These are phyloP conservation scores for Lactifluus hygrophoroides DNA, from an alignment of 768 basidiomycete species.

Conservation along the genomic window DNA sequence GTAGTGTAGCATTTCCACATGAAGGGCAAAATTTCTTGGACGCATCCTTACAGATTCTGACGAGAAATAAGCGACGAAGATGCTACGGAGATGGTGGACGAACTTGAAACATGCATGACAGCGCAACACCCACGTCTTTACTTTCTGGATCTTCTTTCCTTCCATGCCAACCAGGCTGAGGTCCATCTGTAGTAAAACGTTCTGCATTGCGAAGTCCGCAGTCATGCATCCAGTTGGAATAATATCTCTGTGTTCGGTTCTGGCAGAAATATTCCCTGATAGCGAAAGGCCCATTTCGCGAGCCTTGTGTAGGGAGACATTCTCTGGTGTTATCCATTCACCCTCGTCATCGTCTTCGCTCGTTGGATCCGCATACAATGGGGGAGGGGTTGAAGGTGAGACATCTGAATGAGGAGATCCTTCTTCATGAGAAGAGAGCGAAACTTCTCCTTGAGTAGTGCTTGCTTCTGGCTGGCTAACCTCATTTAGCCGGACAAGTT, in stretches of 20 bases:
- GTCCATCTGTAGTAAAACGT: conserved; percentile 91
- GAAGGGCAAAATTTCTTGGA: conserved; percentile 96
- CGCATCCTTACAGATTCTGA: conserved; percentile 89
- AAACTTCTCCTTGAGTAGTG: not conserved
- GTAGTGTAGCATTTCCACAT: conserved; percentile 86
- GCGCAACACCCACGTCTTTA: conserved; percentile 92
- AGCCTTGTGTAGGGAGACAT: conserved; percentile 80
- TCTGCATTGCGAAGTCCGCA: conserved; percentile 98
- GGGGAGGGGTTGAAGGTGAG: conserved; percentile 20
- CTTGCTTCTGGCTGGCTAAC: not conserved
- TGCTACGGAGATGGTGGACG: conserved; percentile 29
- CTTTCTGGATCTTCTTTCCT: conserved; percentile 81
- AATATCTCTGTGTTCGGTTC: conserved; percentile 30
- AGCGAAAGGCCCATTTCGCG: conserved; percentile 78
- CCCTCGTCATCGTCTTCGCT: conserved; percentile 79
- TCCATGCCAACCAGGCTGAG: conserved; percentile 82
- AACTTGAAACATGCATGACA: conserved; percentile 99
- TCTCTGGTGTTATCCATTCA: conserved; percentile 95
- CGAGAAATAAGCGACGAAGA: not conserved
- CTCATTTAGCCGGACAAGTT: conserved; percentile 8
- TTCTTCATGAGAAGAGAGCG: conserved; percentile 4
- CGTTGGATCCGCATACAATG: conserved; percentile 67
- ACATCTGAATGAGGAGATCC: conserved; percentile 17
- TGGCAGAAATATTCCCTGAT: conserved; percentile 30
- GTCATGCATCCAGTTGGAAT: conserved; percentile 90